Evolutionary conservation across 2,329 filamentous ascomycete genomes (phyloP), one percentile per base, ranked within the genome.

Genomic region (Ceratocystis colombiana): DNA sequence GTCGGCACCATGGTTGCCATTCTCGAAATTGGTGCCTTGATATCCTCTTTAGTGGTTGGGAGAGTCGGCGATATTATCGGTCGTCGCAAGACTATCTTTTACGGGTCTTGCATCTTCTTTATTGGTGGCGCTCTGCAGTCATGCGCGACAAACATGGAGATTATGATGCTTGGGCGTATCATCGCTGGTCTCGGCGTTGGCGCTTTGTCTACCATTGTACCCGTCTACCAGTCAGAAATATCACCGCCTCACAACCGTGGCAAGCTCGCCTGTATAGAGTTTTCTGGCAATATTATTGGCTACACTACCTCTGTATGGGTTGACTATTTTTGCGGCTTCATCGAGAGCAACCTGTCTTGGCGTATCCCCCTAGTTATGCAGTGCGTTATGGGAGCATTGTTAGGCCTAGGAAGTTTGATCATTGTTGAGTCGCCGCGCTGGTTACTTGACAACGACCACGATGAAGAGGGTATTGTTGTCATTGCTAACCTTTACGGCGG

Each of bases 221-320:
- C 92, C 0, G 88, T 96, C 59, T 96, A 96, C 74, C 91, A 96
- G 74, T 93, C 91, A 57, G 92, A 96, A 74, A 96, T 96, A 72
- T 96, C 93, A 55, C 94, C 94, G 62, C 91, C 94, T 4, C 94
- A 99, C 73, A 97, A 96, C 76, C 84, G 94, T 72, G 94, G 94
- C 69, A 95, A 94, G 77, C 82, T 99, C 69, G 94, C 93, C 28
- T 97, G 94, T 75, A 97, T 99, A 70, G 94, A 99, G 75, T 99
- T 97, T 73, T 93, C 93, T 0, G 94, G 94, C 65, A 99, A 99
- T 76, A 96, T 99, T 69, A 87, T 90, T 68, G 94, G 94, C 41
- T 99, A 99, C 74, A 88, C 93, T 65, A 91, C 90, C 64, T 97
- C 93, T 71, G 93, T 97, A 25, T 99, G 94, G 94, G 93, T 97